phyloP scores from a whole-genome alignment of 371 early-diverging fungal genomes.

The Syncephalastrum monosporum region DNA sequence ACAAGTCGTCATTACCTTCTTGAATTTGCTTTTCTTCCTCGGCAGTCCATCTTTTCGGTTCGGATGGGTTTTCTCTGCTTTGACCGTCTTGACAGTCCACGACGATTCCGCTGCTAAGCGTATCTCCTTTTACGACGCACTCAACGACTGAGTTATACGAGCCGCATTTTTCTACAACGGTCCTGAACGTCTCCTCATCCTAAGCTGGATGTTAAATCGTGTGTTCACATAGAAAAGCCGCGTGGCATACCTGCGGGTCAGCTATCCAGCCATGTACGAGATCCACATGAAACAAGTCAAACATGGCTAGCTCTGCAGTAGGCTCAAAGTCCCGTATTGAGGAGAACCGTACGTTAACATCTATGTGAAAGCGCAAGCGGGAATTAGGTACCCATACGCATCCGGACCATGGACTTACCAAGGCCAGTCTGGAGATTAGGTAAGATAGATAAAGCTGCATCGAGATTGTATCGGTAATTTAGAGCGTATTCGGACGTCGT shows the following conservation, averaged over 20 bases:
- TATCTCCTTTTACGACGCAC: constrained; percentile 70
- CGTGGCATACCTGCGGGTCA: constrained; percentile 58
- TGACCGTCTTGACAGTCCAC: constrained; percentile 26
- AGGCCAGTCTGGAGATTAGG: constrained; percentile 54
- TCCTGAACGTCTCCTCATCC: constrained; percentile 55
- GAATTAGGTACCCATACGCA: background rate
- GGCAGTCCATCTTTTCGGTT: constrained; percentile 13
- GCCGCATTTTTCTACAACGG: constrained; percentile 51
- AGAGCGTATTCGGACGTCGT: constrained; percentile 32
- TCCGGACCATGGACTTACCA: constrained; percentile 20
- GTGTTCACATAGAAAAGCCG: background rate
- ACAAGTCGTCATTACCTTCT: constrained; percentile 20
- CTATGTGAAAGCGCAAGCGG: constrained; percentile 24
- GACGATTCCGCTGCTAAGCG: constrained; percentile 35
- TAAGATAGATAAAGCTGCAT: constrained; percentile 48
- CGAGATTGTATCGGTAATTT: constrained; percentile 37
- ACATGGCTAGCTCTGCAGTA: constrained; percentile 72
- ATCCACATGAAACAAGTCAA: constrained; percentile 77
- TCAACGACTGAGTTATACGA: constrained; percentile 85
- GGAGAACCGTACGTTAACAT: constrained; percentile 84
- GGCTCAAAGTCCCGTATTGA: constrained; percentile 77
- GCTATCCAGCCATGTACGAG: constrained; percentile 92
- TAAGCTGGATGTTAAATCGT: constrained; percentile 4
- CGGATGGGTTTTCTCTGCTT: background rate
- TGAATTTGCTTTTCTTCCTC: constrained; percentile 32